Conservation (phyloP, 805 yeast genomes). For the Candida khao-thaluensis region DNA sequence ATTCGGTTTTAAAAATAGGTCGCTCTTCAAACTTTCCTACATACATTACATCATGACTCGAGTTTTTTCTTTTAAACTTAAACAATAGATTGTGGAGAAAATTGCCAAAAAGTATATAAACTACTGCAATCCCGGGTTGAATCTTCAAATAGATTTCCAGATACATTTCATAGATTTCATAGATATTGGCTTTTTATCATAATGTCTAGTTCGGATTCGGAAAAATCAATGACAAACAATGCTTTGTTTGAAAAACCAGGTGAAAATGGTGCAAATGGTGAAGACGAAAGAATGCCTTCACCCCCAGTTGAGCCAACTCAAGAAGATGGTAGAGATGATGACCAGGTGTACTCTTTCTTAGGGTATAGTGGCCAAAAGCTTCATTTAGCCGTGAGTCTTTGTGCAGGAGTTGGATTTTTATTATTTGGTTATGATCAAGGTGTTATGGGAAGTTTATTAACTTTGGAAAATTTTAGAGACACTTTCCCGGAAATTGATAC, state of each 20-base stretch:
- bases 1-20: not conserved
- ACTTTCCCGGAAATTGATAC: constrained; percentile 31
- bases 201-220: constrained; percentile 12
- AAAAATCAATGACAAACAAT: constrained; percentile 7
- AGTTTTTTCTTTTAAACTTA: not conserved
- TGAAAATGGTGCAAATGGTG: not conserved
- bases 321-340: constrained; percentile 13
- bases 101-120: not conserved
- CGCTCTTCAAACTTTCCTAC: not conserved
- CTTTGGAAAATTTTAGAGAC: constrained; percentile 43
- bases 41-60: constrained; percentile 4
- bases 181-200: too few relatives aligned
- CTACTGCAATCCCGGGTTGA: not conserved
- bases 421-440: constrained; percentile 82
- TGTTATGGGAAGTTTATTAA: constrained; percentile 65
- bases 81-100: constrained; percentile 7
- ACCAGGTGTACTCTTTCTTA: constrained; percentile 10
- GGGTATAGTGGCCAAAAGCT: constrained; percentile 13
- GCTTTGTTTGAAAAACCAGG: constrained; percentile 9
- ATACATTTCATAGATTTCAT: constrained; percentile 1
- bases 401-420: constrained; percentile 50
- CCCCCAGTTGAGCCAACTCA: constrained; percentile 7
- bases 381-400: constrained; percentile 13
- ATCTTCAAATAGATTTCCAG: too few relatives aligned
- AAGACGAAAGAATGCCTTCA: constrained; percentile 2